Conservation (phyloP, 2,329 filamentous ascomycete genomes). For the Alternaria gansuensis region DNA sequence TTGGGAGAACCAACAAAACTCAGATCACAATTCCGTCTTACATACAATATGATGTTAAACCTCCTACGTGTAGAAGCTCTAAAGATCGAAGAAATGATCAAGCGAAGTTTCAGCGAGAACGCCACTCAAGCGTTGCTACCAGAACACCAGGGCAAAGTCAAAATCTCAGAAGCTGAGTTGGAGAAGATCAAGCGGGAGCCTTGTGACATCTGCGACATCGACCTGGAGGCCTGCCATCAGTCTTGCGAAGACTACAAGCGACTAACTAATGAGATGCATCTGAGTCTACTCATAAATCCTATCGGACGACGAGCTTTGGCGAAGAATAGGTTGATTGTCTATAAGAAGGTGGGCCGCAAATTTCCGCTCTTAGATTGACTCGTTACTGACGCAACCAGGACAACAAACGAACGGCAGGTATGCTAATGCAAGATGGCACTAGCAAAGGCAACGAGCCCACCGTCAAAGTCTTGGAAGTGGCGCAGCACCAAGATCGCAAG, state of each 20-base stretch:
- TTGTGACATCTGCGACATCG: conserved; percentile 81
- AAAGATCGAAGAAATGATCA: conserved; percentile 99
- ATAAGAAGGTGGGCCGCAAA: conserved; percentile 64
- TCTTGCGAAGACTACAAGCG: conserved; percentile 81
- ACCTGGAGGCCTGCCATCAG: conserved; percentile 82
- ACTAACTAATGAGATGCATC: conserved; percentile 82
- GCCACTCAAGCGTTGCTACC: conserved; percentile 93
- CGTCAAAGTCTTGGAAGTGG: conserved; percentile 81
- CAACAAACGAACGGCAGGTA: conserved; percentile 80
- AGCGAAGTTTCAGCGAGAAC: conserved; percentile 98
- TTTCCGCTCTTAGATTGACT: conserved; percentile 21
- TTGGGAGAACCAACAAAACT: conserved; percentile 94
- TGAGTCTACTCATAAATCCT: conserved; percentile 78
- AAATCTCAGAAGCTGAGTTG: conserved; percentile 88
- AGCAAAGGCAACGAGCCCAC: conserved; percentile 72
- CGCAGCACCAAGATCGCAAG: conserved; percentile 73
- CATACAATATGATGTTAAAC: conserved; percentile 99
- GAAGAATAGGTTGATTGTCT: conserved; percentile 80
- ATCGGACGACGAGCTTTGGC: conserved; percentile 82
- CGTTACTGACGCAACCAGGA: conserved; percentile 60
- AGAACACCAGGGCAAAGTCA: conserved; percentile 94
- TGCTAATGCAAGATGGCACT: conserved; percentile 79
- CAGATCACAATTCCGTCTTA: conserved; percentile 92
- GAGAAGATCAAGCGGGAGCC: conserved; percentile 87
- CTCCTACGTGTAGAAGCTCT: conserved; percentile 92